Percentiles rank a stretch among this genome's conserved stretches.
phyloP scores from a whole-genome alignment of 2,329 filamentous ascomycete genomes.

The Calonectria pauciramosa region DNA sequence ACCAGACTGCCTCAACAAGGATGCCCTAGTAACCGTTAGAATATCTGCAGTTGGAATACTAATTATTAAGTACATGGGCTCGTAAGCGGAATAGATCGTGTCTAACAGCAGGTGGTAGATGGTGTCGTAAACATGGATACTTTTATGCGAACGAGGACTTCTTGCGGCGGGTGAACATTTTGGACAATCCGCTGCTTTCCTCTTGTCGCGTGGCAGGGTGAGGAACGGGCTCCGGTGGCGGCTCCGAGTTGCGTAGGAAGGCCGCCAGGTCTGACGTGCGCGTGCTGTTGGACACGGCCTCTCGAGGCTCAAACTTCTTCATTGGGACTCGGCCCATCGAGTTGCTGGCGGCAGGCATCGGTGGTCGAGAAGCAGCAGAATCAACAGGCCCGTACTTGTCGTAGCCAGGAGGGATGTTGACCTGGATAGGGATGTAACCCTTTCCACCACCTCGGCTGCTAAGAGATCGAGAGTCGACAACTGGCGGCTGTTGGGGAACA shows the following conservation, averaged over 20 bases:
- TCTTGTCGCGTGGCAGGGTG: conserved; percentile 52
- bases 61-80: conserved; percentile 47
- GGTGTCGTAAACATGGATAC: conserved; percentile 26
- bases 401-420: conserved; percentile 61
- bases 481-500: conserved; percentile 41
- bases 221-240: conserved; percentile 61
- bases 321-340: conserved; percentile 61
- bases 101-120: conserved; percentile 34
- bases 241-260: conserved; percentile 78
- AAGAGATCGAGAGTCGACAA: conserved; percentile 51
- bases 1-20: not conserved
- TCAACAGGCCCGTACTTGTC: conserved; percentile 57
- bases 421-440: conserved; percentile 68
- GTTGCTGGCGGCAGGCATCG: conserved; percentile 38
- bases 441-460: conserved; percentile 54
- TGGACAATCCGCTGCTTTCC: conserved; percentile 58
- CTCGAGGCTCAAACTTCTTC: conserved; percentile 72
- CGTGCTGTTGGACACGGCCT: conserved; percentile 63
- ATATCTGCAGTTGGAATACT: conserved; percentile 36
- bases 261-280: conserved; percentile 78
- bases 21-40: conserved; percentile 17
- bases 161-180: conserved; percentile 65
- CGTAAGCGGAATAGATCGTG: conserved; percentile 41
- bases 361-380: conserved; percentile 33
- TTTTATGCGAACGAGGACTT: conserved; percentile 55